Evolutionary conservation across 2,329 filamentous ascomycete species (phyloP).

Genomic region (Fusarium devonianum): DNA sequence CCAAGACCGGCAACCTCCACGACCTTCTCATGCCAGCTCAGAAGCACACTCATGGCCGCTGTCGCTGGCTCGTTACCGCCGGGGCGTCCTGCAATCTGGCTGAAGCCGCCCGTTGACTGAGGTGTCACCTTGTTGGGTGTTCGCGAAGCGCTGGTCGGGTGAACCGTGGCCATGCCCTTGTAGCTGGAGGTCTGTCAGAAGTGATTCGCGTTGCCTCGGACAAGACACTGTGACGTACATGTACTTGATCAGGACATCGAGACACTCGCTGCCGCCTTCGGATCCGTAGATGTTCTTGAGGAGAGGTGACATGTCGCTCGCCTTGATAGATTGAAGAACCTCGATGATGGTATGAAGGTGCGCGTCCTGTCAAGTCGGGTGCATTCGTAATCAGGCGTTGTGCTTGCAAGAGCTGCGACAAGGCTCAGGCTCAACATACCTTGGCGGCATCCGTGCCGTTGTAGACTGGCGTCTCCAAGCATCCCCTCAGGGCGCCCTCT

Average conservation of each 20-base stretch:
- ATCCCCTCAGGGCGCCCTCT: constrained; percentile 84
- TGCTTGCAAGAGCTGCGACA: not conserved
- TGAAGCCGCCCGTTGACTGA: constrained; percentile 82
- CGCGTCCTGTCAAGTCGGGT: constrained; percentile 66
- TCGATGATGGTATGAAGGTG: constrained; percentile 90
- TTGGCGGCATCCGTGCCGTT: constrained; percentile 65
- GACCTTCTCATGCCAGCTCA: constrained; percentile 99
- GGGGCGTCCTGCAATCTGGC: constrained; percentile 71
- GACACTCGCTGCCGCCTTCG: constrained; percentile 80
- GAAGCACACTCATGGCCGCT: constrained; percentile 91
- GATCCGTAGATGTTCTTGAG: constrained; percentile 81
- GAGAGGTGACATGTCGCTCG: constrained; percentile 92
- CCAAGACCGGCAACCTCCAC: constrained; percentile 92
- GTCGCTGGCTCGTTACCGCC: constrained; percentile 73
- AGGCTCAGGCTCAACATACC: constrained; percentile 47
- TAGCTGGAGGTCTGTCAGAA: constrained; percentile 62
- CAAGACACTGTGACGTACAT: constrained; percentile 67
- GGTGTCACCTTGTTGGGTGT: constrained; percentile 64
- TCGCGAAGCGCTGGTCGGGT: constrained; percentile 52
- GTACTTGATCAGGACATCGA: constrained; percentile 98
- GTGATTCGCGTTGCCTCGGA: not conserved
- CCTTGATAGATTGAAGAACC: constrained; percentile 94
- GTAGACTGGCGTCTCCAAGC: constrained; percentile 85
- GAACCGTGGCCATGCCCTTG: constrained; percentile 79
- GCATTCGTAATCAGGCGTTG: constrained; percentile 3